phyloP scores from a whole-genome alignment of 208 protist species.

The Trichomonas tenax region DNA sequence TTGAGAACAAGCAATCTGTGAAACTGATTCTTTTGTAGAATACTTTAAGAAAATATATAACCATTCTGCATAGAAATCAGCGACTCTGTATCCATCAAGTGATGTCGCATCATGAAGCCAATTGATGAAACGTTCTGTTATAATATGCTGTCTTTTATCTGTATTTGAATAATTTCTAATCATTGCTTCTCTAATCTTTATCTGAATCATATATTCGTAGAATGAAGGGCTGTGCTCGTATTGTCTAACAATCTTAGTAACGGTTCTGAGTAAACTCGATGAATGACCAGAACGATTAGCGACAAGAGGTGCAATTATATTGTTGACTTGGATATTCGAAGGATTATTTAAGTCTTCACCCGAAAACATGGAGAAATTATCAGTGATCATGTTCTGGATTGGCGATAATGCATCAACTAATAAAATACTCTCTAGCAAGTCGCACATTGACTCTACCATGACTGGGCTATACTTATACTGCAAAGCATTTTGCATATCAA shows the following conservation, averaged over 20 bases:
- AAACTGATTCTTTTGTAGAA: not conserved
- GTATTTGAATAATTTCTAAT: not conserved
- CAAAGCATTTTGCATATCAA: not conserved
- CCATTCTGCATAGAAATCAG: not conserved
- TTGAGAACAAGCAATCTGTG: not conserved
- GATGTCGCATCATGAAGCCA: not conserved
- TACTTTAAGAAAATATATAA: not conserved
- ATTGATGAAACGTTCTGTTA: not conserved
- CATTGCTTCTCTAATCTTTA: not conserved
- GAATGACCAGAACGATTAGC: not conserved
- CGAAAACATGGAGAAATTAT: not conserved
- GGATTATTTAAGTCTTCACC: not conserved
- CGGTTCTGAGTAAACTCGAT: not conserved
- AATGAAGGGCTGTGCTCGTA: not conserved
- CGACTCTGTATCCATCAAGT: not conserved
- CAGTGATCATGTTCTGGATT: not conserved
- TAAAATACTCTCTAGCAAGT: not conserved
- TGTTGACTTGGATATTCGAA: not conserved
- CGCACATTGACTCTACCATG: not conserved
- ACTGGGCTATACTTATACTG: not conserved
- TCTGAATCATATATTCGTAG: not conserved
- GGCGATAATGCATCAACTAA: not conserved
- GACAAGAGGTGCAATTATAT: not conserved
- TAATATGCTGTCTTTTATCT: not conserved
- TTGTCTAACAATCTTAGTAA: not conserved